These are phyloP conservation scores for Leptographium wingfieldii DNA, from an alignment of 2,329 filamentous ascomycete genomes.

Conservation along the genomic window DNA sequence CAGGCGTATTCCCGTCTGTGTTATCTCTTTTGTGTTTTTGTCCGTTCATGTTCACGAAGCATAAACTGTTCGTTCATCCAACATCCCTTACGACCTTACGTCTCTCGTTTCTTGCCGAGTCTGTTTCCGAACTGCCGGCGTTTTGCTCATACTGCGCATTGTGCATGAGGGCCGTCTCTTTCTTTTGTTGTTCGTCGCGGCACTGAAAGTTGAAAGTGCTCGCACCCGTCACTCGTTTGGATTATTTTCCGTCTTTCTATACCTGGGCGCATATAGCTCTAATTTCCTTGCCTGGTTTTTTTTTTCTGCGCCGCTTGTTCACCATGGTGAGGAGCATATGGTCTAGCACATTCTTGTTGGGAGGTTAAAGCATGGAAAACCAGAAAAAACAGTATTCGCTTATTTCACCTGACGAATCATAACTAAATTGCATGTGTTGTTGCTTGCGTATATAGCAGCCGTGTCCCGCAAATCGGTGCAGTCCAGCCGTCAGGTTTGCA, in stretches of 20 bases:
- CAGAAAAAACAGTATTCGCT: slow-evolving; percentile 1
- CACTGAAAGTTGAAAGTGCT: neutral
- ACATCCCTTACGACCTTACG: slow-evolving; percentile 2
- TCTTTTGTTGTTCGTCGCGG: neutral
- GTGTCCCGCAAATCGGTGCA: neutral
- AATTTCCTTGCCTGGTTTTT: neutral
- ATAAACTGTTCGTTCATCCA: neutral
- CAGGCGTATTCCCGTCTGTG: neutral
- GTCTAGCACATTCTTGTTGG: neutral
- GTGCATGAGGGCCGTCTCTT: neutral
- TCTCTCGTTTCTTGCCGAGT: neutral
- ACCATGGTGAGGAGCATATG: neutral
- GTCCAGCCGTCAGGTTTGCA: neutral
- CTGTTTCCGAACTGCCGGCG: neutral
- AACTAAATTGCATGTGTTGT: neutral
- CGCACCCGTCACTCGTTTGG: neutral
- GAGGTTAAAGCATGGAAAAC: neutral
- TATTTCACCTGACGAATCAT: neutral
- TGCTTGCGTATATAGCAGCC: neutral
- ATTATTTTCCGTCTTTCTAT: neutral
- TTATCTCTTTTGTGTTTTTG: neutral
- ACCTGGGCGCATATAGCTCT: slow-evolving; percentile 1
- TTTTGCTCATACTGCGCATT: neutral
- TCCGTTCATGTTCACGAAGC: slow-evolving; percentile 1
- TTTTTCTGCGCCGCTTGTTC: neutral